phyloP scores from a whole-genome alignment of 306 rosid genomes.

The Quercus aquifolioides region DNA sequence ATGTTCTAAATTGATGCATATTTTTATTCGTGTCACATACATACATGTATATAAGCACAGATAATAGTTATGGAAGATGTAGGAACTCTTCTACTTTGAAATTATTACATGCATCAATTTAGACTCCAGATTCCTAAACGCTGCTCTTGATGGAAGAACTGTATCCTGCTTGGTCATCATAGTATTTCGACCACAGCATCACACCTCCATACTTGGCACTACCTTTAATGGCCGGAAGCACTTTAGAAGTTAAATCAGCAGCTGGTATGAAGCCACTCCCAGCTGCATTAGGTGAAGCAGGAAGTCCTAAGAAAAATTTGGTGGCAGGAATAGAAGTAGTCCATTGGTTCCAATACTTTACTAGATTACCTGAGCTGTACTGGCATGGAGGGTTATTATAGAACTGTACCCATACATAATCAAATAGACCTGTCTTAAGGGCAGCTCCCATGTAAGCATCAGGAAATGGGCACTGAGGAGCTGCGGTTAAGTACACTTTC shows the following conservation, averaged over 20 bases:
- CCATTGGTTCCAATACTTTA: constrained; percentile 56
- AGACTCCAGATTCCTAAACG: constrained; percentile 19
- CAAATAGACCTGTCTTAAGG: constrained; percentile 51
- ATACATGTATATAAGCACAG: not conserved
- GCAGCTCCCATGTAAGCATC: constrained; percentile 56
- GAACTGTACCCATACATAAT: constrained; percentile 64
- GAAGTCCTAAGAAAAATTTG: constrained; percentile 50
- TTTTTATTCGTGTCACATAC: not conserved
- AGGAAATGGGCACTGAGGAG: constrained; percentile 65
- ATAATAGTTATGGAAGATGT: not conserved
- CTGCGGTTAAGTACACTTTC: constrained; percentile 51
- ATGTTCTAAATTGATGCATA: not conserved
- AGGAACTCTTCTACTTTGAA: not conserved
- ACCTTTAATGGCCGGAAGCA: constrained; percentile 49
- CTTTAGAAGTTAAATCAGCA: constrained; percentile 30
- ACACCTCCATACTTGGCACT: constrained; percentile 65
- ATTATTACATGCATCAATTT: not conserved
- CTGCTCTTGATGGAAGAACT: constrained; percentile 50
- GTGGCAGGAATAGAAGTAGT: constrained; percentile 34
- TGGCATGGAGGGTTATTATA: constrained; percentile 59
- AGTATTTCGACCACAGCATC: constrained; percentile 71
- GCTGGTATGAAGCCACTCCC: constrained; percentile 55
- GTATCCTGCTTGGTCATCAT: constrained; percentile 51
- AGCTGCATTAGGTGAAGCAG: constrained; percentile 51
- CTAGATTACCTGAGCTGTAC: constrained; percentile 46